Base-by-base conservation (phyloP, 140 eudicot species). In the Stevia rebaudiana region DNA sequence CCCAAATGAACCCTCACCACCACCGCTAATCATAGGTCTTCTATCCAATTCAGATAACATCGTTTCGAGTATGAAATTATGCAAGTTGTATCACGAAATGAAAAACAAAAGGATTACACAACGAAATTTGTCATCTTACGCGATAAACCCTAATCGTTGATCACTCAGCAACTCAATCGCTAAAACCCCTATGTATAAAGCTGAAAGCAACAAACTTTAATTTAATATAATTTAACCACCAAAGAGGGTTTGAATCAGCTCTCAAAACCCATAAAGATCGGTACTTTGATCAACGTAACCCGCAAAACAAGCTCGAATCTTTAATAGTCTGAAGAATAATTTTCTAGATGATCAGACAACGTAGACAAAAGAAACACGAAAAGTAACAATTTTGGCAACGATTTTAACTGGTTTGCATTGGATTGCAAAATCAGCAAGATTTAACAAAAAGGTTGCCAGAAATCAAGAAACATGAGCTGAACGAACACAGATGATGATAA, bases 1-100 rank as follows among this genome's bases (percentile, higher is more conserved):
- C 48, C 88, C 90, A 72, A 49, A 92, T 1, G 96, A 85, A 44
- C 83, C 95, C 55, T 87, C 94, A 21, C 84, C 86, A 11, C 84
- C 81, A 41, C 85, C 82, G 47, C 61, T 46, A 11, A 85, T 61
- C 78, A 83, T 67, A 6, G 88, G 90, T 18, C 95, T 83, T 81
- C 90, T 85, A 62, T 92, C 95, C 82, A 94, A 64, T 75, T 94
- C 97, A 68, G 99, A 85, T 63, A 94, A 63, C 99, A 94, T 92
- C 65, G 50, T 59, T 48, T 81, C 54, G 36, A 57, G 18, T 8
- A 68, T 39, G 35, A 74, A 53, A 76, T 53, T 64, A 57, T 18
- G 58, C 17, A 40, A 25, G 59, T 28, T 41, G 52, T 63, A 79
- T 70, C 55, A 18, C 49, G 36, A 53, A 48, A 72, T 31, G 10